Evolutionary conservation across 495 filamentous ascomycete genomes (phyloP).

Genomic region (Lichenothelia convexa): DNA sequence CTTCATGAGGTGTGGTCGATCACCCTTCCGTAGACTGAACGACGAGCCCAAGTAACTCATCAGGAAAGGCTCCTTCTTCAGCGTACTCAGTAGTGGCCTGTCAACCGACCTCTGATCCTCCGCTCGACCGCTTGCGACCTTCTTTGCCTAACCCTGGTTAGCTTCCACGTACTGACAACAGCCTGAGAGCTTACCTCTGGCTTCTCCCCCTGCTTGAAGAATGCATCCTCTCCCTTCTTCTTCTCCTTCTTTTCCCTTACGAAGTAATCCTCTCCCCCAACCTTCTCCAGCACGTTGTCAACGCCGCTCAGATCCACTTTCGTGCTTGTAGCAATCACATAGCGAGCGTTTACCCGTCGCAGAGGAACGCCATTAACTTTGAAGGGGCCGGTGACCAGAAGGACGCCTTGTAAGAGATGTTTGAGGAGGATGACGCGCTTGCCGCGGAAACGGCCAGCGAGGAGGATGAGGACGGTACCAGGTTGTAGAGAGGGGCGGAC

Average conservation of each 20-base stretch:
- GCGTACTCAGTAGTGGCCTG: conserved; percentile 71
- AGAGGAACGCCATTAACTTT: conserved; percentile 99
- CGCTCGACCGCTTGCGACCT: conserved; percentile 69
- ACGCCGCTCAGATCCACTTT: conserved; percentile 73
- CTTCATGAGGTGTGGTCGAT: conserved; percentile 88
- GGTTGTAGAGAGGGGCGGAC: conserved; percentile 73
- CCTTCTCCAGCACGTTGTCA: conserved; percentile 75
- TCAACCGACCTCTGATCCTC: conserved; percentile 96
- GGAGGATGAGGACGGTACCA: conserved; percentile 90
- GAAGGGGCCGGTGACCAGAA: conserved; percentile 98
- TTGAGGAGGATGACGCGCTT: conserved; percentile 99
- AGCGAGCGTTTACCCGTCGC: conserved; percentile 92
- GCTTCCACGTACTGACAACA: conserved; percentile 1
- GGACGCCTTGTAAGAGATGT: conserved; percentile 84
- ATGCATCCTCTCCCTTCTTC: conserved; percentile 77
- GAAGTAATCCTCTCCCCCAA: conserved; percentile 76
- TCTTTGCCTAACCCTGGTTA: conserved; percentile 96
- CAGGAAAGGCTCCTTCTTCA: conserved; percentile 91
- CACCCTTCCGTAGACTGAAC: conserved; percentile 94
- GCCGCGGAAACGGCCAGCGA: conserved; percentile 98
- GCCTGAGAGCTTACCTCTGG: conserved; percentile 51
- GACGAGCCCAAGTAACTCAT: conserved; percentile 72
- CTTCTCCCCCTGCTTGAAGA: conserved; percentile 98
- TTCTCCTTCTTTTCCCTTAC: conserved; percentile 81
- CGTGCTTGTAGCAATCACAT: conserved; percentile 92